phyloP scores from a whole-genome alignment of 495 filamentous ascomycete species.

The Neurospora sp. region DNA sequence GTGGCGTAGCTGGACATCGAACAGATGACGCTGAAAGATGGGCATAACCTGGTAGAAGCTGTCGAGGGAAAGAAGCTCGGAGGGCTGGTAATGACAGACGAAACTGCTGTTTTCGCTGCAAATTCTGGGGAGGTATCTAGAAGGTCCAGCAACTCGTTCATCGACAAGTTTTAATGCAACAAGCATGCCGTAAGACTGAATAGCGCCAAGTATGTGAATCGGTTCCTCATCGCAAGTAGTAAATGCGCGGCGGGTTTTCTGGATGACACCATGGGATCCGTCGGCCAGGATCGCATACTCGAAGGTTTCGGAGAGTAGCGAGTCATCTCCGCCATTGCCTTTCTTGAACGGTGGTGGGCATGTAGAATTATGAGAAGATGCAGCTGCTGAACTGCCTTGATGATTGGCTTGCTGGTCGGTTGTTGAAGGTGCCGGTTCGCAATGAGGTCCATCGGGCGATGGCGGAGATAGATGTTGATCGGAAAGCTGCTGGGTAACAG shows the following conservation, averaged over 20 bases:
- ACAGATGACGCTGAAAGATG: constrained; percentile 10
- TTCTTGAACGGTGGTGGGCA: not conserved
- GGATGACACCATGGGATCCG: constrained; percentile 13
- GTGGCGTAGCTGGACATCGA: constrained; percentile 10
- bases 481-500: not conserved
- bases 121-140: constrained; percentile 10
- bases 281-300: constrained; percentile 13
- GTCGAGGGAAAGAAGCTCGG: constrained; percentile 9
- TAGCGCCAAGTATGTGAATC: constrained; percentile 17
- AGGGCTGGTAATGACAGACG: constrained; percentile 12
- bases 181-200: constrained; percentile 16
- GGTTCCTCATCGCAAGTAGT: constrained; percentile 17
- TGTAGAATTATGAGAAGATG: not conserved
- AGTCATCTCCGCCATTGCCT: not conserved
- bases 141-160: constrained; percentile 3
- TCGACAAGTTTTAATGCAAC: constrained; percentile 11
- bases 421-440: not conserved
- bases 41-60: constrained; percentile 15
- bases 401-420: not conserved
- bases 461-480: not conserved
- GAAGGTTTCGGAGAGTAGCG: constrained; percentile 8
- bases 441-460: not conserved
- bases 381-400: not conserved
- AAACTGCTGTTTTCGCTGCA: constrained; percentile 15
- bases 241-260: constrained; percentile 10